Evolutionary conservation across 306 rosid genomes (phyloP), one percentile per base, ranked within the genome.

Genomic region (Medicago ruthenica): DNA sequence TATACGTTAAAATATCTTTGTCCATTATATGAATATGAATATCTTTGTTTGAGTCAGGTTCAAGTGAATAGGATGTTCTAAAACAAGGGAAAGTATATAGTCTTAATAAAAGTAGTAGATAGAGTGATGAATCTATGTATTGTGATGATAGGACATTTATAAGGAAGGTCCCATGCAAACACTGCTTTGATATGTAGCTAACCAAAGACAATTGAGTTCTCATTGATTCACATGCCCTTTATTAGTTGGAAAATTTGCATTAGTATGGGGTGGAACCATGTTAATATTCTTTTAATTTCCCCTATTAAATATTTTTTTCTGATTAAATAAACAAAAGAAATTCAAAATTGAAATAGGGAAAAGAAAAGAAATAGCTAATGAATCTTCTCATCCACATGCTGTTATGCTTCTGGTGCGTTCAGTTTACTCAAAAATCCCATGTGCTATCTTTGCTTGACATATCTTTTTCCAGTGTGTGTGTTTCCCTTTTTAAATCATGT

Each of bases 351-450:
- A 67, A 39, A 7, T 22, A 15, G 65, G 10, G 1, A 31, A 51
- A 41, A 20, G 9, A 11, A 58, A 34, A 70, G 6, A 22, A 39
- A 61, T 66, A 59, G 64, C 20, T 73, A 71, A 80, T 74, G 82
- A 87, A 88, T 85, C 88, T 84, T 84, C 86, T 80, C 83, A 70
- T 78, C 62, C 95, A 93, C 90, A 85, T 89, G 97, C 78, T 66
- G 73, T 80, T 83, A 63, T 80, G 90, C 86, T 84, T 85, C 83
- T 84, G 92, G 87, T 80, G 79, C 70, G 70, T 80, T 91, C 88
- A 79, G 80, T 81, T 81, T 76, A 45, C 87, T 81, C 87, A 81
- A 81, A 81, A 81, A 76, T 71, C 83, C 91, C 97, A 93, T 88
- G 98, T 91, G 97, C 89, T 37, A 72, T 76, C 82, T 81, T 84